Evolutionary conservation across 352 stramenopile species (phyloP), one percentile per base, ranked within the genome.

Genomic region (Globisporangium megalacanthum): DNA sequence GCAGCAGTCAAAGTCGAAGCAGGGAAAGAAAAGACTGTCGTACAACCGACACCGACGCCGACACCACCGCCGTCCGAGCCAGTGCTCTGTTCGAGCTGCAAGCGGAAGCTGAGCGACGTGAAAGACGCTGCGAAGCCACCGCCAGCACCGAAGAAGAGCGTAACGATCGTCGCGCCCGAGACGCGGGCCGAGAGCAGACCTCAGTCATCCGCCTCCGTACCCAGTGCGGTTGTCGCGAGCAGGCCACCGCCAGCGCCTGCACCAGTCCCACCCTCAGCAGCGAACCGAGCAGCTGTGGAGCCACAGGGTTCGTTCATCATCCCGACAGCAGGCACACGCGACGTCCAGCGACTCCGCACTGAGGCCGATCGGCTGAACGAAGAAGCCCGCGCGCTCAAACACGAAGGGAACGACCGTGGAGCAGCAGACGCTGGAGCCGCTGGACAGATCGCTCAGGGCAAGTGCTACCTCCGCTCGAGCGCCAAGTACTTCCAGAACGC

Each of bases 401-500:
- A 95, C 61, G 79, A 92, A 61, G 85, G 85, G 25, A 90, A 95
- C 49, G 73, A 69, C 4, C 70, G 68, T 14, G 84, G 84, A 11
- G 39, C 63, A 19, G 68, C 66, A 0, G 75, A 92, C 36, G 47
- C 69, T 6, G 75, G 75, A 0, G 51, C 57, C 13, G 56, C 58
- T 47, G 79, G 70, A 0, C 73, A 90, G 55, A 59, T 84, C 29
- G 84, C 79, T 14, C 75, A 89, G 58, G 85, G 65, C 10, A 82
- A 81, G 52, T 90, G 72, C 56, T 95, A 91, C 51, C 71, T 95
- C 46, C 76, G 72, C 13, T 88, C 83, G 6, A 83, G 80, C 33
- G 77, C 71, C 50, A 93, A 93, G 65, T 95, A 93, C 62, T 89
- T 95, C 39, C 75, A 91, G 62, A 74, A 93, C 46, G 85, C 82